Evolutionary conservation across 257 asterid species (phyloP).

Genomic region (Solanum verrucosum): DNA sequence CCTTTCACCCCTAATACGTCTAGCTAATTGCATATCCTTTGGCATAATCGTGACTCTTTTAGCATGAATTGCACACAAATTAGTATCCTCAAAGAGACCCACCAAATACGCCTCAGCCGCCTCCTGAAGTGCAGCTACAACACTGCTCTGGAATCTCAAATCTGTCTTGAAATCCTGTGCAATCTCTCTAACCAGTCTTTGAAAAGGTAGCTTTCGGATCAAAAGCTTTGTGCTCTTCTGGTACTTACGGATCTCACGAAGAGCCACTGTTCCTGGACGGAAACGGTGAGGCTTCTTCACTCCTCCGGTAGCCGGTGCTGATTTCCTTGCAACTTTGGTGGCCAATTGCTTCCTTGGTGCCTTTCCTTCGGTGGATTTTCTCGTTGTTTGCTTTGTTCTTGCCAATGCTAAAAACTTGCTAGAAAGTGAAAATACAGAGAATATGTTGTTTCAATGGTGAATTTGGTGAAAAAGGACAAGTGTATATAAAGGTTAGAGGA

Average conservation of each 20-base stretch:
- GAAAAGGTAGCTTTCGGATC: neutral
- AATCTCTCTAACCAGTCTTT: neutral
- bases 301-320: neutral
- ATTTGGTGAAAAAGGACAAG: too few relatives aligned
- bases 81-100: neutral
- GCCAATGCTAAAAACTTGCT: neutral
- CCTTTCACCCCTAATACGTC: neutral
- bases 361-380: neutral
- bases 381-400: neutral
- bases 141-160: neutral
- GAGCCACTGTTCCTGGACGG: neutral
- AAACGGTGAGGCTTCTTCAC: neutral
- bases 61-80: neutral
- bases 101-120: neutral
- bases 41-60: neutral
- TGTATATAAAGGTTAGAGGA: neutral
- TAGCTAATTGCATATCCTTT: neutral
- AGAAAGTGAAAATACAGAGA: neutral
- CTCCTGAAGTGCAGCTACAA: neutral
- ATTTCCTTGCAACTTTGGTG: neutral
- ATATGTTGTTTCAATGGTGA: neutral
- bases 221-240: neutral
- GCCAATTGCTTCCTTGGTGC: neutral
- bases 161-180: neutral
- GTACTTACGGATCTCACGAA: neutral